Evolutionary conservation across 2,329 filamentous ascomycete genomes (phyloP).

Genomic region (Pseudocercospora ulei): DNA sequence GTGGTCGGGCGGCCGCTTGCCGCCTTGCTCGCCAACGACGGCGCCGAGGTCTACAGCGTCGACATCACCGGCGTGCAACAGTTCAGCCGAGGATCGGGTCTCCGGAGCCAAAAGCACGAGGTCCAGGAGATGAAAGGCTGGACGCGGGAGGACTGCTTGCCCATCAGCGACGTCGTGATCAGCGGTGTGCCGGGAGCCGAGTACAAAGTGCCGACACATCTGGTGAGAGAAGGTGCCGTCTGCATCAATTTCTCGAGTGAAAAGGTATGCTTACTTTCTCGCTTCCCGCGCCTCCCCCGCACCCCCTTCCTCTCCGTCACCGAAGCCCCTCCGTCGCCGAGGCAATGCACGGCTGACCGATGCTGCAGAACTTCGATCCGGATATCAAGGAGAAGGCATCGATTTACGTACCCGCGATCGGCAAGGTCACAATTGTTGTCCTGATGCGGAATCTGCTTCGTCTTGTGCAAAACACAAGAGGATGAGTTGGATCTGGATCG

Average conservation of each 20-base stretch:
- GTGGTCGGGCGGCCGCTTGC: conserved; percentile 90
- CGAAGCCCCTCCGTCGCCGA: too few relatives aligned
- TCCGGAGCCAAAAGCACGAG: conserved; percentile 76
- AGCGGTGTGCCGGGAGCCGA: conserved; percentile 78
- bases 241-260: conserved; percentile 98
- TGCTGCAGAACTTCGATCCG: conserved; percentile 64
- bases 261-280: too few relatives aligned
- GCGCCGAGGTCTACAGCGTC: conserved; percentile 87
- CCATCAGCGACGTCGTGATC: conserved; percentile 87
- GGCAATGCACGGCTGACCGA: conserved; percentile 7
- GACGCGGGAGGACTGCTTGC: conserved; percentile 69
- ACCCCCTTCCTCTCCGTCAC: too few relatives aligned
- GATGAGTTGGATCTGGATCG: too few relatives aligned
- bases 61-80: conserved; percentile 85
- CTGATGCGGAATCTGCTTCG: conserved; percentile 73
- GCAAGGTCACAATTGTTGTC: conserved; percentile 93
- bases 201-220: conserved; percentile 78
- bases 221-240: conserved; percentile 82
- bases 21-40: conserved; percentile 88
- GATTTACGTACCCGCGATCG: conserved; percentile 93
- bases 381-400: conserved; percentile 91
- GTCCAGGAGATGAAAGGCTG: conserved; percentile 73
- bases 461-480: conserved; percentile 34
- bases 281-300: too few relatives aligned
- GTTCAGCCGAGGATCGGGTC: conserved; percentile 80